These are phyloP conservation scores for Sphagnum tenellum DNA, from an alignment of 225 moss, liverwort and hornwort genomes.

Conservation along the genomic window DNA sequence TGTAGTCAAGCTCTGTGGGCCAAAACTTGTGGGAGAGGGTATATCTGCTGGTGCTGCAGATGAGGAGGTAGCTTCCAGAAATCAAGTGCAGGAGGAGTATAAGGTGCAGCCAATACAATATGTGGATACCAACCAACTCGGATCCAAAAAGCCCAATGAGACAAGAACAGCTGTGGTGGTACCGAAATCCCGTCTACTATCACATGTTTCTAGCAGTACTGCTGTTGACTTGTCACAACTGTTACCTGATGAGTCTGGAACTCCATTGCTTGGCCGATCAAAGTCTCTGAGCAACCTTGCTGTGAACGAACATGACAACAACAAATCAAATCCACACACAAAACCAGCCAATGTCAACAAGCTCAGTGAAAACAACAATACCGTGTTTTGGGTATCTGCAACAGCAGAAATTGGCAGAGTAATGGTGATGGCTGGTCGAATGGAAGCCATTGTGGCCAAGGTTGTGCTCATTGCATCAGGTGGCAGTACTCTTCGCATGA, in stretches of 20 bases:
- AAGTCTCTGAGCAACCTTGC: neutral
- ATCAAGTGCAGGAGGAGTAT: slow-evolving; percentile 3
- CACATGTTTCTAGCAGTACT: neutral
- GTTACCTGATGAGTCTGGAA: slow-evolving; percentile 20
- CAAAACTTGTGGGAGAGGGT: slow-evolving; percentile 23
- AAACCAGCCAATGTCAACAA: too few relatives aligned
- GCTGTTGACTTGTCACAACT: slow-evolving; percentile 10
- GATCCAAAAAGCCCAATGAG: too few relatives aligned
- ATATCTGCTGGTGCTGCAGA: slow-evolving; percentile 1
- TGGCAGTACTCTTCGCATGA: slow-evolving; percentile 49
- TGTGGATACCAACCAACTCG: too few relatives aligned
- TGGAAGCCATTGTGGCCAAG: slow-evolving; percentile 68
- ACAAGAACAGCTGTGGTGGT: slow-evolving; percentile 2
- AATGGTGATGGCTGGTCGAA: slow-evolving; percentile 60
- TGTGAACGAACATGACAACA: too few relatives aligned
- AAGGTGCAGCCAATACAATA: too few relatives aligned
- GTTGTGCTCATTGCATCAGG: slow-evolving; percentile 57
- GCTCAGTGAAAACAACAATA: neutral
- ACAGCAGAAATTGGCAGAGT: slow-evolving; percentile 60
- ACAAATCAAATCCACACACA: too few relatives aligned
- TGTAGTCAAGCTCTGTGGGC: slow-evolving; percentile 25
- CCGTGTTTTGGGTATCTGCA: slow-evolving; percentile 28
- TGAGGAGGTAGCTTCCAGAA: slow-evolving; percentile 20
- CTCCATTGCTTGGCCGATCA: slow-evolving; percentile 3
- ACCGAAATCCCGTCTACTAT: neutral